phyloP scores from a whole-genome alignment of 169 alveolate species.

The Plasmodium gallinaceum region DNA sequence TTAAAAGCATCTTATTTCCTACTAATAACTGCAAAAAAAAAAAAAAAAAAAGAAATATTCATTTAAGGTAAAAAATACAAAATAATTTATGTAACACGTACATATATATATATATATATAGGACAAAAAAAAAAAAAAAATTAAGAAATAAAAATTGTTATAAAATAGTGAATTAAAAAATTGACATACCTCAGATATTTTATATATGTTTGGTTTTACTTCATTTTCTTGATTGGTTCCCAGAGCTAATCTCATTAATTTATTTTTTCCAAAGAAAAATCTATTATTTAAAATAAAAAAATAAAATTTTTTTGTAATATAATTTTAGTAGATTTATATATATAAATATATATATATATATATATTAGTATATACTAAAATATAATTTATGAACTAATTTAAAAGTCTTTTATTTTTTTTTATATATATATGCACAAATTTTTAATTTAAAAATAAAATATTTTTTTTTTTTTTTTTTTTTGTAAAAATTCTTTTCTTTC shows the following conservation, averaged over 20 bases:
- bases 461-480: slow-evolving; percentile 1
- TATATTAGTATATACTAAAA: not conserved
- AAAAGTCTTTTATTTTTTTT: slow-evolving; percentile 1
- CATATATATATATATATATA: not conserved
- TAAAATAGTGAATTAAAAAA: not conserved
- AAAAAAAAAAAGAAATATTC: not conserved
- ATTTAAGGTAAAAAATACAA: not conserved
- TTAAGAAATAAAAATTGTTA: not conserved
- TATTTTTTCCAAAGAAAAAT: slow-evolving; percentile 74
- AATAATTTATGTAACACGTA: not conserved
- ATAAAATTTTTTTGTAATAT: not conserved
- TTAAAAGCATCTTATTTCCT: slow-evolving; percentile 66
- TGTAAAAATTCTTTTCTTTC: not conserved
- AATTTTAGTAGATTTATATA: not conserved
- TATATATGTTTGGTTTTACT: slow-evolving; percentile 43
- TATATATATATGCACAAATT: not conserved
- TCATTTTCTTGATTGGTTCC: slow-evolving; percentile 31
- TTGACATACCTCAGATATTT: slow-evolving; percentile 59
- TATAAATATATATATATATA: not conserved
- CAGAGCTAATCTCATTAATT: slow-evolving; percentile 72
- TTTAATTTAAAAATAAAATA: not conserved
- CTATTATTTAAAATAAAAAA: not conserved
- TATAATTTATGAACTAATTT: not conserved
- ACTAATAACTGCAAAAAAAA: slow-evolving; percentile 28
- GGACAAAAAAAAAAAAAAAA: not conserved